phyloP scores from a whole-genome alignment of 208 protist species.

The Phytomonas serpens region DNA sequence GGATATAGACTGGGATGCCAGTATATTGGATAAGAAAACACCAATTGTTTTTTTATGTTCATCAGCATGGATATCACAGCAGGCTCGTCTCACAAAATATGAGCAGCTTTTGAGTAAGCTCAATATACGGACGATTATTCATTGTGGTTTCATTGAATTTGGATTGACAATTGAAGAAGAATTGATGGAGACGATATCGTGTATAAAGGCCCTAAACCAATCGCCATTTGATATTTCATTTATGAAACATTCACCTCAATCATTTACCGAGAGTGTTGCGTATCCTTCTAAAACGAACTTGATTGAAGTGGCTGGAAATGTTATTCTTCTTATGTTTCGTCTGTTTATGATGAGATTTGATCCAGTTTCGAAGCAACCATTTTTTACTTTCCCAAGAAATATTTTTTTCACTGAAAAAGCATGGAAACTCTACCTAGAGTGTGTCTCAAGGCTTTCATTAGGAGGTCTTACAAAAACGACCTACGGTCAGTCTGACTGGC shows the following conservation, averaged over 20 bases:
- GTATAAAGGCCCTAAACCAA: not conserved
- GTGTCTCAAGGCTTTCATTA: conserved; percentile 24
- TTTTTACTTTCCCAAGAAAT: conserved; percentile 24
- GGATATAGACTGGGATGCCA: conserved; percentile 13
- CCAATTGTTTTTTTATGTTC: conserved; percentile 51
- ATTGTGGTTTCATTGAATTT: conserved; percentile 38
- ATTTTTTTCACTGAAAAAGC: conserved; percentile 33
- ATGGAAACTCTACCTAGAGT: conserved; percentile 25
- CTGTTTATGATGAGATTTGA: conserved; percentile 44
- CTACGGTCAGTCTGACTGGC: conserved; percentile 11
- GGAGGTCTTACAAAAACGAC: conserved; percentile 22
- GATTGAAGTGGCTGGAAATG: conserved; percentile 15
- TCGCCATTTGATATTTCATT: conserved; percentile 3
- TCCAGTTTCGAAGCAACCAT: conserved; percentile 33
- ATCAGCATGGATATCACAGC: conserved; percentile 25
- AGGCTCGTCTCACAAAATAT: conserved; percentile 14
- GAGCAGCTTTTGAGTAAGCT: conserved; percentile 19
- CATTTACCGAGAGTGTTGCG: conserved; percentile 12
- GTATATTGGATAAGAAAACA: conserved; percentile 11
- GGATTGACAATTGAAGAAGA: conserved; percentile 31
- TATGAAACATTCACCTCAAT: conserved; percentile 4
- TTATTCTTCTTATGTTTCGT: conserved; percentile 56
- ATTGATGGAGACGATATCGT: conserved; percentile 13
- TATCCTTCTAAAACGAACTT: not conserved
- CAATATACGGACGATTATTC: conserved; percentile 26